Percentiles rank a stretch among this genome's conserved stretches.
Conservation (phyloP, 2,329 filamentous ascomycete genomes). For the Albifimbria verrucaria region DNA sequence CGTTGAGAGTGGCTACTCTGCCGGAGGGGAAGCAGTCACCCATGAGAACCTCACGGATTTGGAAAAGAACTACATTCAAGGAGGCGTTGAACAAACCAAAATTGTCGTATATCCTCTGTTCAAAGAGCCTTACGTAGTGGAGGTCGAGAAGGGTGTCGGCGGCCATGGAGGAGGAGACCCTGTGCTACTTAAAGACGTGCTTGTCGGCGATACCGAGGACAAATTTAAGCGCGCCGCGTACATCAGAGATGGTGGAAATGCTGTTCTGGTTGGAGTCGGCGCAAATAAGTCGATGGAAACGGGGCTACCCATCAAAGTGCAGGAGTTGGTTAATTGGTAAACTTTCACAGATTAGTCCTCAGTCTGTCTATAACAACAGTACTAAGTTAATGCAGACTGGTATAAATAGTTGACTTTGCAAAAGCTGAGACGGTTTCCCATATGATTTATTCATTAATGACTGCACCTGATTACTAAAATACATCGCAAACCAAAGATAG, state of each 20-base stretch:
- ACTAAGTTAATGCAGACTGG: too few species aligned
- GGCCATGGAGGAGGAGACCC: constrained; percentile 46
- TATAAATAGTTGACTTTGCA: too few species aligned
- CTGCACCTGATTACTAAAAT: too few species aligned
- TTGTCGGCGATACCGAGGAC: constrained; percentile 33
- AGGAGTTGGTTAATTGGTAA: constrained; percentile 17
- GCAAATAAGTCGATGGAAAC: constrained; percentile 36
- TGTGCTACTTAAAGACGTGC: constrained; percentile 39
- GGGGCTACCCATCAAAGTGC: constrained; percentile 17
- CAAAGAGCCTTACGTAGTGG: constrained; percentile 37
- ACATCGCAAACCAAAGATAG: too few species aligned
- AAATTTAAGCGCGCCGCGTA: constrained; percentile 35
- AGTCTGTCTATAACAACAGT: too few species aligned
- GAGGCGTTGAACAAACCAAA: constrained; percentile 30
- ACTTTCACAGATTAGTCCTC: too few species aligned
- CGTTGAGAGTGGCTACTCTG: constrained; percentile 42
- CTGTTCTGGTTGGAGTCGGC: constrained; percentile 40
- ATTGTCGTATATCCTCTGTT: constrained; percentile 40
- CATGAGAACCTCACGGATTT: constrained; percentile 9
- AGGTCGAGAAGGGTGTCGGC: constrained; percentile 35
- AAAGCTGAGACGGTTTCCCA: too few species aligned
- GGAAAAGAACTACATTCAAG: constrained; percentile 27
- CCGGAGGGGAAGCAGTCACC: constrained; percentile 37
- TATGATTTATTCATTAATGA: too few species aligned
- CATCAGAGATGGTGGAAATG: constrained; percentile 41